Evolutionary conservation across 1,284 basidiomycete species (phyloP).

Genomic region (Ganoderma multipileum): DNA sequence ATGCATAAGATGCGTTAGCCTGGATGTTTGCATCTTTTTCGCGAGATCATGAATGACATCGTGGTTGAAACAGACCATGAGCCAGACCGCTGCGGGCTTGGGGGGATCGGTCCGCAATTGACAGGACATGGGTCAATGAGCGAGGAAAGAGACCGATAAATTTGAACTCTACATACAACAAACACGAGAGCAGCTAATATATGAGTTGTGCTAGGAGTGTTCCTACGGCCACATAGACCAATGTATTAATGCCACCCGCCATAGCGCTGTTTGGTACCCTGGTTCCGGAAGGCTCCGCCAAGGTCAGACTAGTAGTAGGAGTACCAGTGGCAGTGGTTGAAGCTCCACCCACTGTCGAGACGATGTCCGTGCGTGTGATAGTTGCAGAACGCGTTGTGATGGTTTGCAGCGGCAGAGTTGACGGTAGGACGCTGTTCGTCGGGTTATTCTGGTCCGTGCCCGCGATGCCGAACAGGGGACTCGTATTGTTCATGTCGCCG

Average conservation of each 20-base stretch:
- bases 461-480: slow-evolving; percentile 9
- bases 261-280: background rate
- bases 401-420: background rate
- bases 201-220: background rate
- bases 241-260: background rate
- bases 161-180: background rate
- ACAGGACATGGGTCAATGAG: background rate
- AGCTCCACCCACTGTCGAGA: slow-evolving; percentile 4
- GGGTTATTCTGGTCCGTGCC: background rate
- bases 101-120: no score
- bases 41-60: no score
- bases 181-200: background rate
- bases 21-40: no score
- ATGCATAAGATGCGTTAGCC: no score
- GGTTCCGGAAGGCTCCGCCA: background rate
- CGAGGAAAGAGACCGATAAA: background rate
- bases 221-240: background rate
- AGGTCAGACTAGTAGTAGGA: background rate
- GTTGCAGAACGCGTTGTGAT: slow-evolving; percentile 8
- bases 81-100: no score
- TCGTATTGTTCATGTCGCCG: slow-evolving; percentile 15
- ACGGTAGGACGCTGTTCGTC: background rate
- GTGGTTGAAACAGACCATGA: no score
- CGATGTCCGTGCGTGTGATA: slow-evolving; percentile 2
- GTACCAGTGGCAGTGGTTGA: background rate